Evolutionary conservation across 306 rosid genomes (phyloP), one percentile per base, ranked within the genome.

Genomic region (Quercus suber): DNA sequence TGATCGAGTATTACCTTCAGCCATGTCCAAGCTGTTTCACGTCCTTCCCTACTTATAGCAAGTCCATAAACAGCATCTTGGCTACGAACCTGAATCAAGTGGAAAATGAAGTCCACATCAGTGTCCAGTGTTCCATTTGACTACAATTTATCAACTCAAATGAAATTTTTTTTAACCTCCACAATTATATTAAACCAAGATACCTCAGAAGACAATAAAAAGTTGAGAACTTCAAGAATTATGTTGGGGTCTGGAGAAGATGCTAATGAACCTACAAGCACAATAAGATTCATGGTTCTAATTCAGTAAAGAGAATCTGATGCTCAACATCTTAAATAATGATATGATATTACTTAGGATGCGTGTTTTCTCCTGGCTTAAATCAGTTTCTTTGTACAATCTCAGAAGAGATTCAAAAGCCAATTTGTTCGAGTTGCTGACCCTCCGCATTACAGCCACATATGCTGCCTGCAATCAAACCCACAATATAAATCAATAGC

Each of bases 361-460:
- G 77, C 97, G 93, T 56, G 92, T 91, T 88, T 89, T 95, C 89
- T 95, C 98, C 88, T 91, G 93, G 85, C 98, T 91, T 37, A 87
- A 77, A 83, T 92, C 99, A 72, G 88, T 85, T 87, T 95, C 99
- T 80, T 92, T 87, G 59, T 95, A 95, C 35, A 95, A 57, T 85
- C 89, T 89, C 78, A 92, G 82, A 61, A 92, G 97, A 57, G 95
- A 89, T 73, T 92, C 99, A 78, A 85, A 91, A 77, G 79, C 94
- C 61, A 59, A 77, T 78, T 89, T 85, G 79, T 91, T 87, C 15
- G 92, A 89, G 56, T 76, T 74, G 77, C 71, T 89, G 67, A 87
- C 90, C 79, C 79, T 81, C 69, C 67, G 92, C 96, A 95, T 95
- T 63, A 92, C 91, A 67, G 92, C 97, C 78, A 84, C 89, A 80